Base-by-base conservation (phyloP, 2,329 filamentous ascomycete genomes). In the Fusarium acutatum region DNA sequence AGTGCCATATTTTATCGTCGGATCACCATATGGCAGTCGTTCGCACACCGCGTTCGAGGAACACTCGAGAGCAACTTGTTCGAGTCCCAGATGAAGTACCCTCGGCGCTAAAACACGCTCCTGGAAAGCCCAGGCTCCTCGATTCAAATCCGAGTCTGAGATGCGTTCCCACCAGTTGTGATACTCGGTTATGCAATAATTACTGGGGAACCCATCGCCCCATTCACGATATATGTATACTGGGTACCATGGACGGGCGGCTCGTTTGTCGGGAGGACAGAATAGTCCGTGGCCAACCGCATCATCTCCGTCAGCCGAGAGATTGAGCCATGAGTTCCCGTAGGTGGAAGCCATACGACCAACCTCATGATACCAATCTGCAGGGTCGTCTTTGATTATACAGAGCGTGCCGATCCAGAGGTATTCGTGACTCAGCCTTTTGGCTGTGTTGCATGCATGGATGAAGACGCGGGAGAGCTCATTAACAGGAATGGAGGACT, bases 381-480 rank as follows among this genome's bases (percentile, higher is more conserved):
- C 14, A 3, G 46, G 28, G 22, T 73, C 60, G 24, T 73, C 69
- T 46, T 76, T 71, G 3, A 73, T 37, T n/a, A 76, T 68, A 22
- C 72, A 75, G 6, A 75, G 54, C 1, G 67, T 40, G 28, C 68
- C 61, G 9, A 75, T 67, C 74, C 72, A 76, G 26, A 76, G 46
- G 10, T 70, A 76, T 24, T 53, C 13, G 10, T 63, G 37, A 1
- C 49, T 61, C 5, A 76, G 59, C 3, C 24, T 26, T 40, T 47
- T 52, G 5, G 58, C 34, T 2, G 46, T 50, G 0, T 57, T 28
- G 3, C 57, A 59, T 0, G 71, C 64, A 4, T 76, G 61, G 1
- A 37, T 37, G 22, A 75, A 69, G 2, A 64, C 72, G 3, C 38
- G 46, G 11, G 69, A 49, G 6, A 72, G 26, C 1, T 7, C 12